Conservation (phyloP, 2,329 filamentous ascomycete genomes). For the Trematosphaeria pertusa region DNA sequence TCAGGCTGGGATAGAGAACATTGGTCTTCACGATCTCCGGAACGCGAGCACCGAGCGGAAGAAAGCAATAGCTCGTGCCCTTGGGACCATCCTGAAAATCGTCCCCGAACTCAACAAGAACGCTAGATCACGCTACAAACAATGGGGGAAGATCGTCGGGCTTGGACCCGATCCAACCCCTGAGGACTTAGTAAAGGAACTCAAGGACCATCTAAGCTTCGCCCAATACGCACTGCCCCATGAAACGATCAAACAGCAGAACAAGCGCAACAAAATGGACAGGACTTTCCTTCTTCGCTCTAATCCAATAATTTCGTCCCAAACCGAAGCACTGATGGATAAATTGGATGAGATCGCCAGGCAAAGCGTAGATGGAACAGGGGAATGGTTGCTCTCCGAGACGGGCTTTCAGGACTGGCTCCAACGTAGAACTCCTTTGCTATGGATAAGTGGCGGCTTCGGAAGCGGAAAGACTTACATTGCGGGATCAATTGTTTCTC, state of each 20-base stretch:
- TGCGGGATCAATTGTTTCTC: not conserved
- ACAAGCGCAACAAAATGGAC: not conserved
- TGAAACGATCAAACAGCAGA: not conserved
- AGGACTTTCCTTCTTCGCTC: too few species aligned
- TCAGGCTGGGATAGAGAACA: not conserved
- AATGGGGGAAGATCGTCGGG: not conserved
- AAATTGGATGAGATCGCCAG: not conserved
- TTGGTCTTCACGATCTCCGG: constrained; percentile 2
- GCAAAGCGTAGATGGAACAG: not conserved
- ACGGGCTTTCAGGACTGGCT: not conserved
- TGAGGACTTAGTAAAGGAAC: too few species aligned
- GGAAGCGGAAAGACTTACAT: constrained; percentile 2
- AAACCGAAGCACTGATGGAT: not conserved
- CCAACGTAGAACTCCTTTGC: not conserved
- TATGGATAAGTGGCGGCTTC: not conserved
- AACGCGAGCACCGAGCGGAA: not conserved
- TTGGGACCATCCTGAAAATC: constrained; percentile 5
- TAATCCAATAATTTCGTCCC: not conserved
- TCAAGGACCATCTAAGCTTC: too few species aligned
- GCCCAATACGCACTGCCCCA: too few species aligned
- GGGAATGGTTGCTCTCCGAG: constrained; percentile 1
- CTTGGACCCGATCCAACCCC: too few species aligned
- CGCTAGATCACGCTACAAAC: not conserved
- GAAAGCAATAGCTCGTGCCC: constrained; percentile 1
- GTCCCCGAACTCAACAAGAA: constrained; percentile 2